Base-by-base conservation (phyloP, 176 grass and related monocot species). In the Eremochloa ophiuroides region DNA sequence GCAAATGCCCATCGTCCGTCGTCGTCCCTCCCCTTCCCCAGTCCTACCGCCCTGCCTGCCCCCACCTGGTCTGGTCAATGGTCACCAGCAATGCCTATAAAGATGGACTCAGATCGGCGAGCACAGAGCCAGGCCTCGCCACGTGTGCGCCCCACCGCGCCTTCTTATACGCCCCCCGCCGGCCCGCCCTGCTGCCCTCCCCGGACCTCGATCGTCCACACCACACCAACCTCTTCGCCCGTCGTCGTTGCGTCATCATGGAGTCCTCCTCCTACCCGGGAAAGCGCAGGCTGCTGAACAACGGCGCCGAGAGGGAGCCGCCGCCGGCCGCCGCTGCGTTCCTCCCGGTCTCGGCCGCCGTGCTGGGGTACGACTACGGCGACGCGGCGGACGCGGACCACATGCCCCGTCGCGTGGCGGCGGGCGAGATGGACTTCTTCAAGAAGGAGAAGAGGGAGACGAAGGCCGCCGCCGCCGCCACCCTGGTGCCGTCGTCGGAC, bases 391-490 rank as follows among this genome's bases (percentile, higher is more conserved):
- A n/a, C n/a, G n/a, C n/a, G 6, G 40, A 31, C 3, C 6, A 4
- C 31, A 46, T 9, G 77, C 71, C 67, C 5, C 31, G 28, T 13
- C 70, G 81, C 50, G 41, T 14, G 68, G 63, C n/a, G 7, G 71
- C 28, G 27, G 86, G 79, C 14, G 94, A 93, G 88, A 88, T 93
- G 61, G 95, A 98, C 77, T 98, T 98, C 81, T 98, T 98, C 86
- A 85, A 85, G 62, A 85, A 69, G 11, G 87, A 94, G 85, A 84
- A 81, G 61, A 68, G 18, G 29, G 83, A 80, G 51, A 37, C 40
- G 53, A 63, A 70, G 7, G 78, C 76, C 2, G 44, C 39, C 28
- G 86, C 70, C 56, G 43, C 18, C 33, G 47, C 46, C 41, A n/a
- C n/a, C n/a, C n/a, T n/a, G n/a, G n/a, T n/a, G n/a, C 1, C 48